phyloP scores from a whole-genome alignment of 208 protist genomes.

The Sergeia podlipaevii region DNA sequence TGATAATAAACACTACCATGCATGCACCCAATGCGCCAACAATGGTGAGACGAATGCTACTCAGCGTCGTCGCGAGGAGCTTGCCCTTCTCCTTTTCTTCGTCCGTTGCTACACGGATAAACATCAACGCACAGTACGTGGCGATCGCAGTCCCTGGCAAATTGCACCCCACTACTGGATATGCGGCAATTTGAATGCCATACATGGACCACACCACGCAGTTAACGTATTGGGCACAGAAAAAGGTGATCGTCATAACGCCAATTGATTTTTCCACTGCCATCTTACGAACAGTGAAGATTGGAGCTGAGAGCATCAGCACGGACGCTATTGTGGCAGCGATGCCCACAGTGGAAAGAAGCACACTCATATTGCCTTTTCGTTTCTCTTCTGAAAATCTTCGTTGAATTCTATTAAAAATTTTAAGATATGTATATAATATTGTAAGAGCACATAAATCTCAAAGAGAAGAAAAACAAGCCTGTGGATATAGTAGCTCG shows the following conservation, averaged over 20 bases:
- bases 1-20: conserved; percentile 20
- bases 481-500: too few relatives aligned
- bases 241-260: conserved; percentile 56
- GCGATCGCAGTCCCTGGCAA: conserved; percentile 35
- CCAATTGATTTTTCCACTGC: conserved; percentile 29
- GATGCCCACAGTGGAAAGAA: conserved; percentile 32
- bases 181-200: conserved; percentile 21
- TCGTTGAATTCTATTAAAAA: too few relatives aligned
- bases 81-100: conserved; percentile 38
- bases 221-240: conserved; percentile 61
- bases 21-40: conserved; percentile 11
- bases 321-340: conserved; percentile 37
- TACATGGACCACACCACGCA: conserved; percentile 65
- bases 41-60: conserved; percentile 10
- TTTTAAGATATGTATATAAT: too few relatives aligned
- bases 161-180: conserved; percentile 51
- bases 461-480: too few relatives aligned
- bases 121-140: conserved; percentile 53
- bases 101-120: conserved; percentile 36
- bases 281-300: conserved; percentile 49
- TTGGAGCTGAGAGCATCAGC: conserved; percentile 45
- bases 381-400: neutral
- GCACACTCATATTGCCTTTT: conserved; percentile 11
- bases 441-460: too few relatives aligned
- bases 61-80: conserved; percentile 39